Percentiles rank a stretch among this genome's conserved stretches.
Conservation (phyloP, 768 basidiomycete genomes). For the Sarcodon aspratus region DNA sequence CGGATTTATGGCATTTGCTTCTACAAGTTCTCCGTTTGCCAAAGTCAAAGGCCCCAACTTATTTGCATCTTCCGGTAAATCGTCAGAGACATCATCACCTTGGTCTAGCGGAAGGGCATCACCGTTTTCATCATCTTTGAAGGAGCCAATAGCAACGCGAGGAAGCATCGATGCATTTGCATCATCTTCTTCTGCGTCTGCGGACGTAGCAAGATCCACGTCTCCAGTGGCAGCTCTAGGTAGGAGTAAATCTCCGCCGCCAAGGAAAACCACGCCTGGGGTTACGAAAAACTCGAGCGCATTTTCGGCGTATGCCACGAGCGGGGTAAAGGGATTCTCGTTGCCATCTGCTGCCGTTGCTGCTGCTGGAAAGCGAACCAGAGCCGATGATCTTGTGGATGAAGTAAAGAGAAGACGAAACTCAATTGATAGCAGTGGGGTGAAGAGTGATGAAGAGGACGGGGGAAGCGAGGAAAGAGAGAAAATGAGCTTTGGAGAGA, state of each 20-base stretch:
- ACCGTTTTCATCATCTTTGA: not conserved
- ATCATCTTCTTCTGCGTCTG: constrained; percentile 39
- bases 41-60: constrained; percentile 58
- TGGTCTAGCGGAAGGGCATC: not conserved
- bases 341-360: constrained; percentile 14
- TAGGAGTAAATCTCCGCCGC: constrained; percentile 46
- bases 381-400: not conserved
- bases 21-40: constrained; percentile 63
- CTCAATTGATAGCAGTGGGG: not conserved
- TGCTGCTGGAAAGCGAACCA: constrained; percentile 21
- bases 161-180: constrained; percentile 50
- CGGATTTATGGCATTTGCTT: constrained; percentile 77
- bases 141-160: constrained; percentile 26
- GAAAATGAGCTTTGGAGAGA: constrained; percentile 43
- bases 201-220: constrained; percentile 17
- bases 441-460: constrained; percentile 11
- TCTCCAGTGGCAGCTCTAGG: constrained; percentile 10
- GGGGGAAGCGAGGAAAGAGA: constrained; percentile 11
- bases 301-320: constrained; percentile 50
- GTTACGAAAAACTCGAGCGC: constrained; percentile 23
- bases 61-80: constrained; percentile 21
- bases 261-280: constrained; percentile 26
- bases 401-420: not conserved
- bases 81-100: constrained; percentile 6
- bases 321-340: constrained; percentile 35